Base-by-base conservation (phyloP, 2,329 filamentous ascomycete genomes). In the Aureobasidium sp. region DNA sequence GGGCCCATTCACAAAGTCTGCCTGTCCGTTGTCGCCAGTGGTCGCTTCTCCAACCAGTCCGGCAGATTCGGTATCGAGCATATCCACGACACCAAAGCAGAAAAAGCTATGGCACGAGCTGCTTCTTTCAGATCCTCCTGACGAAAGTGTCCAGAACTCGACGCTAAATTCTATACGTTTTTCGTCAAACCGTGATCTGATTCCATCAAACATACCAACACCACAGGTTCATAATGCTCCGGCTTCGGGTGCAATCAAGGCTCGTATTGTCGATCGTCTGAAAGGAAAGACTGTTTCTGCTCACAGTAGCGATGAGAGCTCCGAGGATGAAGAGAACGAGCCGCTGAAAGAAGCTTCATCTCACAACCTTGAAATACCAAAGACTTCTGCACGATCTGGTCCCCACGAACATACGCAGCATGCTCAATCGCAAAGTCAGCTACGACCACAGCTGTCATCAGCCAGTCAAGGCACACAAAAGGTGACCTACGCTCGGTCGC, bases 401-500 rank as follows among this genome's bases (percentile, higher is more conserved):
- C 20, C 34, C 41, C 56, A 60, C 11, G 25, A 49, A 20, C 5
- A 36, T 22, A 22, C n/a, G 27, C 57, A 60, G 25, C 22, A 51
- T 9, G 27, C 47, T 20, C 58, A 61, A 3, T 47, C 58, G 9
- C 47, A 61, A 8, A n/a, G n/a, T 20, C 58, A 25, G 20, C 5
- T 29, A 39, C 55, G 29, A 36, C 15, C n/a, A 49, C 25, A 48
- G 42, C 39, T 39, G 14, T 41, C 59, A 41, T 52, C 39, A 6
- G 37, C 42, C 34, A 62, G 62, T 29, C 60, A 63, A 66, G 65
- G 25, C 42, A 66, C 63, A 61, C 73, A 78, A 5, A 81, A 75
- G 66, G 73, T 83, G 47, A 87, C 85, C 2, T 87, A 87, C 70
- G 81, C 82, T 15, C 79, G 79, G 41, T 77, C 82, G 65, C 78